Base-by-base conservation (phyloP, 169 alveolate species). In the Plasmodium vinckei region DNA sequence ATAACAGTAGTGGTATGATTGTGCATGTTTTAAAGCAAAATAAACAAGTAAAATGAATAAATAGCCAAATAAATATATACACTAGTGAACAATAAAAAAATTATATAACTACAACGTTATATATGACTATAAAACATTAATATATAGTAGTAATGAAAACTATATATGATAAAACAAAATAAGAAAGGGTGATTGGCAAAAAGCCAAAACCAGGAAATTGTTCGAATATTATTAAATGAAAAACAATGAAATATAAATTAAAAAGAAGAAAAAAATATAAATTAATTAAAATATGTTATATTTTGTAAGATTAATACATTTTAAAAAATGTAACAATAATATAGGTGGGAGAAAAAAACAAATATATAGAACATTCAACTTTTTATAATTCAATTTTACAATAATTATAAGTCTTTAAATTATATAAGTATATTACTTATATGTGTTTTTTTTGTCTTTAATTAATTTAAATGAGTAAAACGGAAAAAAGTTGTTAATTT, bases 211-310 rank as follows among this genome's bases (percentile, higher is more conserved):
- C 59, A 13, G 6, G 59, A 13, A 68, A 13, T 17, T 42, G n/a
- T 15, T 42, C 21, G 53, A 68, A 42, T 39, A 42, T 27, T 44
- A 17, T 15, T 21, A 71, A 49, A 71, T 71, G 84, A 25, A 71
- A 51, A 49, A 71, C 0, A 71, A 71, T 42, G 46, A 71, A 53
- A 71, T 27, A 33, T 12, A 59, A 49, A 42, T 51, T 71, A n/a
- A 57, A 57, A 71, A 71, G 27, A 25, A 71, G 27, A 71, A 42
- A 51, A 72, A 49, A 39, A 39, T 13, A 13, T 42, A 59, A 72
- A 49, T 59, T 56, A 72, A 72, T 72, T 72, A 72, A 72, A 72
- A n/a, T 72, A 42, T 56, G 71, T 47, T 27, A 72, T 27, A 72
- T 17, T 39, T 39, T 59, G 61, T 72, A 15, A 21, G 39, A 39